phyloP scores from a whole-genome alignment of 148 eudicot species.

The Rheum nobile region DNA sequence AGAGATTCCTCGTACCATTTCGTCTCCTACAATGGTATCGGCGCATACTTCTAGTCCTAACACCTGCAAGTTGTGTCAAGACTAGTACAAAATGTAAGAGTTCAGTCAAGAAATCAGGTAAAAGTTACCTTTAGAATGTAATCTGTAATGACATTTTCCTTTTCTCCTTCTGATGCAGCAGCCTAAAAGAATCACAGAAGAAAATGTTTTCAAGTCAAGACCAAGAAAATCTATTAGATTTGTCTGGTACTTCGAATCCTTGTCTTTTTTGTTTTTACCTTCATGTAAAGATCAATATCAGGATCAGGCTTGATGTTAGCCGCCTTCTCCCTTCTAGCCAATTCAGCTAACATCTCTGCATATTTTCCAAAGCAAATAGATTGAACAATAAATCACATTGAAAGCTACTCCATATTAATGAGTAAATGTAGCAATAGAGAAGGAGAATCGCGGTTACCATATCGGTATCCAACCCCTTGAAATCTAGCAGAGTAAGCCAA shows the following conservation, averaged over 20 bases:
- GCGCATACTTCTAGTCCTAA: conserved; percentile 37
- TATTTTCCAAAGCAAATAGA: neutral
- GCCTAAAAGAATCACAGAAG: conserved; percentile 11
- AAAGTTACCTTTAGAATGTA: conserved; percentile 24
- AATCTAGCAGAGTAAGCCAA: conserved; percentile 30
- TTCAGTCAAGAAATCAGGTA: neutral
- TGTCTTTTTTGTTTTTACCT: conserved; percentile 21
- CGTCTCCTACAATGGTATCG: conserved; percentile 30
- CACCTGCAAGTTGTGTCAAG: conserved; percentile 9
- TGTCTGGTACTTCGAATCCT: too few species aligned
- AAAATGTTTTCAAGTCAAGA: neutral
- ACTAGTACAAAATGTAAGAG: neutral
- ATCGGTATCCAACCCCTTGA: conserved; percentile 31
- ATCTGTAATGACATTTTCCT: conserved; percentile 19
- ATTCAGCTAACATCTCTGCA: conserved; percentile 27
- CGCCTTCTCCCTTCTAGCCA: conserved; percentile 37
- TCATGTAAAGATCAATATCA: conserved; percentile 39
- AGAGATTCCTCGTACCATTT: conserved; percentile 38
- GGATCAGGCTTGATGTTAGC: conserved; percentile 33
- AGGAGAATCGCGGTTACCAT: conserved; percentile 5
- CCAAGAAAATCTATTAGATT: neutral
- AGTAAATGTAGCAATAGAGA: neutral
- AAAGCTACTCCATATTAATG: neutral
- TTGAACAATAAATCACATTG: neutral
- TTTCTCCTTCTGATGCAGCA: conserved; percentile 19